Base-by-base conservation (phyloP, 129 eudicot species). In the Escallonia rubra region DNA sequence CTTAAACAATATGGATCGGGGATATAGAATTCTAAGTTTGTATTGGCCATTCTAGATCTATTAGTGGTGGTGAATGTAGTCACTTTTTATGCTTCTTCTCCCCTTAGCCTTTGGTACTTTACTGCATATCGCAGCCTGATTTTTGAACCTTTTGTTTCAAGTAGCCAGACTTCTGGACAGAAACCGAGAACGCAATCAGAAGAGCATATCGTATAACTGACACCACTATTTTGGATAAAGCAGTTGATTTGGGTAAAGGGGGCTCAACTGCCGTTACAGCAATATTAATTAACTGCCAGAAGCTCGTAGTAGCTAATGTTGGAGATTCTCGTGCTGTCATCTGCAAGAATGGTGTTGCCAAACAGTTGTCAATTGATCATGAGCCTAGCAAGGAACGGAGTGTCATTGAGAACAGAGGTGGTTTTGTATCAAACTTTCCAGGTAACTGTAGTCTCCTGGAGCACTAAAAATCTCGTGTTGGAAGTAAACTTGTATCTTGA, bases 191-290 rank as follows among this genome's bases (percentile, higher is more conserved):
- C 7, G 96, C 96, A 39, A 79, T 88, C 70, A 83, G 80, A 66
- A 77, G 80, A 74, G 97, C 97, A 49, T 91, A 91, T 43, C 81
- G 80, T 3, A 58, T 80, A 16, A 87, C 97, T 0, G 96, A 87
- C 80, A 64, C 64, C 15, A 81, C 74, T 5, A 85, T 91, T 13
- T 65, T 91, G 82, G 76, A 87, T 50, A 82, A 87, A 71, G 85
- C 85, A 2, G 83, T 65, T 51, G 86, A 78, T 59, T 75, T 82
- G 54, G 90, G 93, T 12, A 85, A 73, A 72, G 97, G 97, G 4
- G 97, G 97, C 54, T 91, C 97, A 7, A 91, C 96, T 3, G 96
- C 97, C 0, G 94, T 91, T 58, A 87, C 96, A 5, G 94, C 96
- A 6, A 91, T 91, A 56, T 63, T 91, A 68, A 85, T 91, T 12